These are phyloP conservation scores for Aquanectria penicillioides DNA, from an alignment of 2,329 filamentous ascomycete genomes.

Conservation along the genomic window DNA sequence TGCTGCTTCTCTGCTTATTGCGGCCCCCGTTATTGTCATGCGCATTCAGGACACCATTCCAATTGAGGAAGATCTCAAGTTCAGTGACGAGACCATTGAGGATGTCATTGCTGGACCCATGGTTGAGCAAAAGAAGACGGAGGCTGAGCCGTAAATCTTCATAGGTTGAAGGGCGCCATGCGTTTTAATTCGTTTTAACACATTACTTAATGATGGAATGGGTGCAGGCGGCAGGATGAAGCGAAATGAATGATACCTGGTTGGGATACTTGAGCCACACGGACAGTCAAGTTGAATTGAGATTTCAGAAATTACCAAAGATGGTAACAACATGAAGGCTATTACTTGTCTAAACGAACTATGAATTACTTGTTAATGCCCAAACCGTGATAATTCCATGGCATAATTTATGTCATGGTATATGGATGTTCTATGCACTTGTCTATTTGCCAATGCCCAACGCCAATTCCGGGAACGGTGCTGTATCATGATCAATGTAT, in stretches of 20 bases:
- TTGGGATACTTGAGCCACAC: not conserved
- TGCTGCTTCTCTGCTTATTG: conserved; percentile 75
- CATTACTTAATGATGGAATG: conserved; percentile 6
- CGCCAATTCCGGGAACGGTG: too few relatives aligned
- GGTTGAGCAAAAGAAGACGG: conserved; percentile 31
- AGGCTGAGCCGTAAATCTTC: conserved; percentile 28
- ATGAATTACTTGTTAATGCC: too few relatives aligned
- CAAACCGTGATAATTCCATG: too few relatives aligned
- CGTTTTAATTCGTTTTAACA: not conserved
- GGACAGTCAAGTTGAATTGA: conserved; percentile 3
- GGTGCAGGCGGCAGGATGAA: not conserved
- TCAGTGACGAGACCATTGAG: conserved; percentile 83
- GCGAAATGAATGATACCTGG: conserved; percentile 15
- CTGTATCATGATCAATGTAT: too few relatives aligned
- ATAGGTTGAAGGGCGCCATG: not conserved
- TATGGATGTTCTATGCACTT: too few relatives aligned
- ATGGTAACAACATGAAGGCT: too few relatives aligned
- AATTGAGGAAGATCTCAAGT: conserved; percentile 84
- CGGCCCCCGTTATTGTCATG: conserved; percentile 79
- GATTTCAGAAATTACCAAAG: conserved; percentile 3
- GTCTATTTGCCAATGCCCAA: too few relatives aligned
- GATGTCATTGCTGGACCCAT: conserved; percentile 64
- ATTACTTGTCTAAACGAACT: too few relatives aligned
- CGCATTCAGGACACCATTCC: conserved; percentile 80
- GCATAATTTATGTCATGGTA: too few relatives aligned